phyloP scores from a whole-genome alignment of 2,329 filamentous ascomycete genomes.

The Xylariaceae sp. region DNA sequence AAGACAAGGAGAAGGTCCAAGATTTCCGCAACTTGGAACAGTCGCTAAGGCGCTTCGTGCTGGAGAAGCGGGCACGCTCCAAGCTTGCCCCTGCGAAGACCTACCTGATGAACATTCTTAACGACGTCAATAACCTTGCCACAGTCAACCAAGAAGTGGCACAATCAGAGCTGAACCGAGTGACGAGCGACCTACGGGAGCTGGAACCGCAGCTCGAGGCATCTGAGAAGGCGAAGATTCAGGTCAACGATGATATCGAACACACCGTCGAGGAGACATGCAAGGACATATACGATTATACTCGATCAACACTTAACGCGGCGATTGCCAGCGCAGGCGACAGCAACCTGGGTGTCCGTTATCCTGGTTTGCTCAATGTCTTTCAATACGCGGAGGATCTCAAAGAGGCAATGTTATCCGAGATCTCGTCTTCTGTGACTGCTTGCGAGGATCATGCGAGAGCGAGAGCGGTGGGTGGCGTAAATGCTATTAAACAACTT shows the following conservation, averaged over 20 bases:
- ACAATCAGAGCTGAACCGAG: slow-evolving; percentile 76
- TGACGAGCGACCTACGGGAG: slow-evolving; percentile 73
- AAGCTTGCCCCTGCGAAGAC: slow-evolving; percentile 95
- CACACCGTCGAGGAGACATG: slow-evolving; percentile 79
- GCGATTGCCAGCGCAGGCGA: slow-evolving; percentile 76
- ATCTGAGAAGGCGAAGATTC: slow-evolving; percentile 72
- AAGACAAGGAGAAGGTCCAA: slow-evolving; percentile 79
- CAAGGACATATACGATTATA: slow-evolving; percentile 80
- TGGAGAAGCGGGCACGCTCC: slow-evolving; percentile 91
- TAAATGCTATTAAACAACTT: slow-evolving; percentile 82
- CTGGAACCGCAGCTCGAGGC: slow-evolving; percentile 83
- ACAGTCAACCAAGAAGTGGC: slow-evolving; percentile 85
- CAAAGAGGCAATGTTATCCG: slow-evolving; percentile 85
- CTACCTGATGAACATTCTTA: slow-evolving; percentile 88
- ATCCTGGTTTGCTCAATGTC: slow-evolving; percentile 77
- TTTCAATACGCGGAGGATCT: slow-evolving; percentile 93
- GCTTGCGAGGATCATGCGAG: slow-evolving; percentile 85
- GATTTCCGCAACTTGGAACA: slow-evolving; percentile 90
- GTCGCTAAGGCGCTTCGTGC: slow-evolving; percentile 84
- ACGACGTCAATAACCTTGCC: slow-evolving; percentile 79
- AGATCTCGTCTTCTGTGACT: slow-evolving; percentile 74
- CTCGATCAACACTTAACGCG: slow-evolving; percentile 67
- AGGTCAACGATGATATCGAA: slow-evolving; percentile 79
- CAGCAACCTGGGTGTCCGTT: slow-evolving; percentile 74
- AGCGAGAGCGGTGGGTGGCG: slow-evolving; percentile 69